Evolutionary conservation across 2,329 filamentous ascomycete genomes (phyloP).

Genomic region (Aureobasidium uvarum): DNA sequence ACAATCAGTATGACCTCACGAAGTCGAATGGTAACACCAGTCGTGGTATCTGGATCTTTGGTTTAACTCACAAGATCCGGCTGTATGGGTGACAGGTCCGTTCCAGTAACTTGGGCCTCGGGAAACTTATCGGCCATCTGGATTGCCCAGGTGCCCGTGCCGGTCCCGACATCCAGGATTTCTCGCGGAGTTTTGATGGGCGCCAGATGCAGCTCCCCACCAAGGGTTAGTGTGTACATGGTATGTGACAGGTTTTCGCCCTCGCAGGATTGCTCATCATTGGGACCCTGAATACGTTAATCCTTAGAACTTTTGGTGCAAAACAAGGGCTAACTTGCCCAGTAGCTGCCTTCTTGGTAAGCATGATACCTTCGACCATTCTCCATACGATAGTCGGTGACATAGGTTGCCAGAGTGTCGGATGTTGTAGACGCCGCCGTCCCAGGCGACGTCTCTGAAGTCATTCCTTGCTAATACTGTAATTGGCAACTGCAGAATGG

Average conservation of each 20-base stretch:
- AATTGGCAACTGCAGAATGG: not conserved
- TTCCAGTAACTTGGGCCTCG: slow-evolving; percentile 44
- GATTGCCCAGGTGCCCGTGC: slow-evolving; percentile 46
- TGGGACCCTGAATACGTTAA: slow-evolving; percentile 38
- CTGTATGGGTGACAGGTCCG: slow-evolving; percentile 52
- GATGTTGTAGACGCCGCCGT: slow-evolving; percentile 11
- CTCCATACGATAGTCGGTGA: slow-evolving; percentile 34
- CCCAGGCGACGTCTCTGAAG: slow-evolving; percentile 7
- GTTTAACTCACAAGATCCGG: slow-evolving; percentile 42
- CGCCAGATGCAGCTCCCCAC: slow-evolving; percentile 36
- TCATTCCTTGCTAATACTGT: slow-evolving; percentile 7
- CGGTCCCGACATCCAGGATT: slow-evolving; percentile 52
- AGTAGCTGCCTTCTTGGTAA: slow-evolving; percentile 37
- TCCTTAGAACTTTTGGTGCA: not conserved
- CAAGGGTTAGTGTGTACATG: slow-evolving; percentile 41
- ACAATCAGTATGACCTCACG: too few species aligned
- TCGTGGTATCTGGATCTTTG: too few species aligned
- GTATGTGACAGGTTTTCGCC: slow-evolving; percentile 48
- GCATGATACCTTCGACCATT: slow-evolving; percentile 41
- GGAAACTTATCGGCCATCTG: slow-evolving; percentile 39
- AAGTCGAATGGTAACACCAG: too few species aligned
- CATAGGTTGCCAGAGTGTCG: slow-evolving; percentile 27
- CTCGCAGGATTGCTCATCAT: slow-evolving; percentile 46
- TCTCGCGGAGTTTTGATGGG: slow-evolving; percentile 33
- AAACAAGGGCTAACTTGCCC: slow-evolving; percentile 30